Conservation (phyloP, 2,329 filamentous ascomycete genomes). For the Paecilomyces formosus region DNA sequence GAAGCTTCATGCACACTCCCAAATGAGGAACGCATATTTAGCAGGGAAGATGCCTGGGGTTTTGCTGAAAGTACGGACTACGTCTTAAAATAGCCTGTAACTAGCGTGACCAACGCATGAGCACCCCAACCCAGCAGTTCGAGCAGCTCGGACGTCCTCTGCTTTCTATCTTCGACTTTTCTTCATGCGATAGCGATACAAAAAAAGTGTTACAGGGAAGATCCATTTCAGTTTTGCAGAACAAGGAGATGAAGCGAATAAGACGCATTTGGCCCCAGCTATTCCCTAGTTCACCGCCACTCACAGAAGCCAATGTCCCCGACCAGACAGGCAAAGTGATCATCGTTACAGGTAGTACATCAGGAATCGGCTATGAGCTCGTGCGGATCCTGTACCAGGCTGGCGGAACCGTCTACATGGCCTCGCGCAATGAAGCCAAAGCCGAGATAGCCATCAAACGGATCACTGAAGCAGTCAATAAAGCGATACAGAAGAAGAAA, state of each 20-base stretch:
- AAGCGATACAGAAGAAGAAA: background rate
- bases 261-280: slow-evolving; percentile 2
- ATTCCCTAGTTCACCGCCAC: background rate
- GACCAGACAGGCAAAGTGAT: background rate
- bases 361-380: slow-evolving; percentile 41
- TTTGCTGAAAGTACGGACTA: too few relatives aligned
- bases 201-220: background rate
- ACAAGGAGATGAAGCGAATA: background rate
- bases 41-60: too few relatives aligned
- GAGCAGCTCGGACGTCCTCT: too few relatives aligned
- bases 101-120: too few relatives aligned
- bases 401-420: slow-evolving; percentile 20
- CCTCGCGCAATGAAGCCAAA: slow-evolving; percentile 3
- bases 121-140: too few relatives aligned
- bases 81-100: too few relatives aligned
- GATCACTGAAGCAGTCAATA: background rate
- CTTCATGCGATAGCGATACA: background rate
- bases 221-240: background rate
- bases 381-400: slow-evolving; percentile 46
- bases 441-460: slow-evolving; percentile 2
- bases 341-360: background rate
- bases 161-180: too few relatives aligned
- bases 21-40: too few relatives aligned
- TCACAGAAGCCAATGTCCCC: background rate
- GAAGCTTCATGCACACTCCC: too few relatives aligned